Evolutionary conservation across 768 basidiomycete species (phyloP).

Genomic region (Suillus plorans): DNA sequence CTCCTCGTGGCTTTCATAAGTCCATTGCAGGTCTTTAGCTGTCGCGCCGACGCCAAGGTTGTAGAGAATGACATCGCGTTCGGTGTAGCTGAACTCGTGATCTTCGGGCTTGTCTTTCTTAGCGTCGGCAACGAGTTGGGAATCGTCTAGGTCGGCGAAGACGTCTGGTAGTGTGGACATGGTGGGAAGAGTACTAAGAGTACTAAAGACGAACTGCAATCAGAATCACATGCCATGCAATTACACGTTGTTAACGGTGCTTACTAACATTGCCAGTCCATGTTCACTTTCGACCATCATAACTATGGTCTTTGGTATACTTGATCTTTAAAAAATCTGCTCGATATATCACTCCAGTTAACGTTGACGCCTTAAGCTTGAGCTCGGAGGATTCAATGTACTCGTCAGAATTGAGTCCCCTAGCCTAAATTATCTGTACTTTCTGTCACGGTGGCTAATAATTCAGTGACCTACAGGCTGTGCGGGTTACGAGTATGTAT

Average conservation of each 20-base stretch:
- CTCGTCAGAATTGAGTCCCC: not conserved
- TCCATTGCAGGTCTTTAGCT: conserved; percentile 89
- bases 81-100: conserved; percentile 71
- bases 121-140: conserved; percentile 76
- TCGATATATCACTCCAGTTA: not conserved
- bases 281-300: not conserved
- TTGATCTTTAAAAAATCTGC: not conserved
- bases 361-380: not conserved
- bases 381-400: not conserved
- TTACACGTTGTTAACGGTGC: not conserved
- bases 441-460: too few species aligned
- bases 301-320: not conserved
- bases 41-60: conserved; percentile 95
- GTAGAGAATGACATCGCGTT: conserved; percentile 92
- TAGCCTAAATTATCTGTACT: too few species aligned
- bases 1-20: conserved; percentile 84
- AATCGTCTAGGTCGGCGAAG: conserved; percentile 79
- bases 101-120: conserved; percentile 61
- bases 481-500: too few species aligned
- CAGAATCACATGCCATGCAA: conserved; percentile 5
- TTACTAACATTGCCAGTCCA: too few species aligned
- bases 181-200: conserved; percentile 1
- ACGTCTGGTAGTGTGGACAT: conserved; percentile 46
- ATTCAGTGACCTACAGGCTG: too few species aligned
- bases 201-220: not conserved